Conservation (phyloP, 1,284 basidiomycete species). For the Tilletia setariae region DNA sequence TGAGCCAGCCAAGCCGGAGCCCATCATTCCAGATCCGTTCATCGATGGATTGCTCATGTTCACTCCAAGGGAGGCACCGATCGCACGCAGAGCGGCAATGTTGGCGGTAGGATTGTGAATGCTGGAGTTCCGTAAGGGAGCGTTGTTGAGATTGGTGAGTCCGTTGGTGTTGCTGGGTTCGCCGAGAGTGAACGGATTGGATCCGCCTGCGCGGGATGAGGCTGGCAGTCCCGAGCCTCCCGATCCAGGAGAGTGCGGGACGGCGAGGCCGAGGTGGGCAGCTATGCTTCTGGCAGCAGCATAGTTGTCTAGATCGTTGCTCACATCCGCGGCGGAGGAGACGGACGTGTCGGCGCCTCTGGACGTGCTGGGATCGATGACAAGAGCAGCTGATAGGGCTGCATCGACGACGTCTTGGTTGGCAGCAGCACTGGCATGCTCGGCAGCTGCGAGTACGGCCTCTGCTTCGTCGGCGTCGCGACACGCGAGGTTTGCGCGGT, state of each 20-base stretch:
- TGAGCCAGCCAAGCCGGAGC: not conserved
- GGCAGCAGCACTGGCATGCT: not conserved
- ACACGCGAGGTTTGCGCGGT: not conserved
- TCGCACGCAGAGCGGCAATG: conserved; percentile 3
- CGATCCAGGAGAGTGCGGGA: conserved; percentile 5
- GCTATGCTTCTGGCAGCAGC: conserved; percentile 1
- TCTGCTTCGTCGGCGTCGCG: conserved; percentile 13
- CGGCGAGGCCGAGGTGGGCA: conserved; percentile 2
- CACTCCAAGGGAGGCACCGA: not conserved
- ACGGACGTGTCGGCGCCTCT: not conserved
- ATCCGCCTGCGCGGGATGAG: not conserved
- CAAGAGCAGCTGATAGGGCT: conserved; percentile 2
- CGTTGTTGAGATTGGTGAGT: not conserved
- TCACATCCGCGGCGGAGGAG: conserved; percentile 5
- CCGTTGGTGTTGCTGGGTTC: conserved; percentile 8
- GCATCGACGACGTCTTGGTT: conserved; percentile 13
- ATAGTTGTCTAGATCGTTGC: conserved; percentile 6
- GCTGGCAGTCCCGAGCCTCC: conserved; percentile 2
- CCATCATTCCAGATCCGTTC: not conserved
- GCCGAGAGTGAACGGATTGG: not conserved
- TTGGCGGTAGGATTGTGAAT: conserved; percentile 9
- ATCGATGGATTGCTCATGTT: not conserved
- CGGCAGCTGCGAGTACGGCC: not conserved
- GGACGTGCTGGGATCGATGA: not conserved
- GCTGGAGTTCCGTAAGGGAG: not conserved